These are phyloP conservation scores for Nectriaceae sp. DNA, from an alignment of 2,329 filamentous ascomycete genomes.

Conservation along the genomic window DNA sequence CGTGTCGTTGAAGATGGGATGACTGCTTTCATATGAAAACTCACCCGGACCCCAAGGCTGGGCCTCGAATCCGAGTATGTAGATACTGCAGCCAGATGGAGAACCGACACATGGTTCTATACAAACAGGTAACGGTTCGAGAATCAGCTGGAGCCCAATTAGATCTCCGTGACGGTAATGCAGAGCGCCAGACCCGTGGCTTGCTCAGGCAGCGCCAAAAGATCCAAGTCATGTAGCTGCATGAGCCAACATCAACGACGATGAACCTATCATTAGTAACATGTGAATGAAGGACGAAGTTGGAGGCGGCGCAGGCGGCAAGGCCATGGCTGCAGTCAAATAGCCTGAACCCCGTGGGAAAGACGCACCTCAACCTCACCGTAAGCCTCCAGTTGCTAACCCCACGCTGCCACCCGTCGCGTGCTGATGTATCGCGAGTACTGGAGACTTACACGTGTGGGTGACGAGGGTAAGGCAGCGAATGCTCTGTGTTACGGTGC, in stretches of 20 bases:
- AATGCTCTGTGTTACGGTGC: no score
- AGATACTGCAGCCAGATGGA: no score
- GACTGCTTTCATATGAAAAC: no score
- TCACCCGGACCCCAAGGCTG: no score
- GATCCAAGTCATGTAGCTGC: no score
- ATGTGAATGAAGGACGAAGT: slow-evolving; percentile 28
- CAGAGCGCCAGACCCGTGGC: slow-evolving; percentile 10
- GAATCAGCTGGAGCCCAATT: slow-evolving; percentile 17
- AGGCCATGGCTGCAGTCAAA: neutral
- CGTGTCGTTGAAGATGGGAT: no score
- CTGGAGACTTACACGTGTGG: no score
- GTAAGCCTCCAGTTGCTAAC: slow-evolving; percentile 8
- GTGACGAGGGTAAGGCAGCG: no score
- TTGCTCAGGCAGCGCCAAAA: slow-evolving; percentile 13
- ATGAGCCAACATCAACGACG: slow-evolving; percentile 16
- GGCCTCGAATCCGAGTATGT: no score
- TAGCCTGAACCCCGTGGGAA: neutral
- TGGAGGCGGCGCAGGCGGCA: slow-evolving; percentile 11
- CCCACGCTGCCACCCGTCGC: slow-evolving; percentile 23
- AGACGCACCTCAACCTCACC: no score
- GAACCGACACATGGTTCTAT: no score
- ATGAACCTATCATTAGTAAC: slow-evolving; percentile 33
- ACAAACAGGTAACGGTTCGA: neutral
- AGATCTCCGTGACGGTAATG: slow-evolving; percentile 9
- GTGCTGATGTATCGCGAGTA: no score